A percentile compares a stretch with the other conserved stretches of the same genome.
Evolutionary conservation across 129 eudicot species (phyloP).

Genomic region (Helianthus tuberosus): DNA sequence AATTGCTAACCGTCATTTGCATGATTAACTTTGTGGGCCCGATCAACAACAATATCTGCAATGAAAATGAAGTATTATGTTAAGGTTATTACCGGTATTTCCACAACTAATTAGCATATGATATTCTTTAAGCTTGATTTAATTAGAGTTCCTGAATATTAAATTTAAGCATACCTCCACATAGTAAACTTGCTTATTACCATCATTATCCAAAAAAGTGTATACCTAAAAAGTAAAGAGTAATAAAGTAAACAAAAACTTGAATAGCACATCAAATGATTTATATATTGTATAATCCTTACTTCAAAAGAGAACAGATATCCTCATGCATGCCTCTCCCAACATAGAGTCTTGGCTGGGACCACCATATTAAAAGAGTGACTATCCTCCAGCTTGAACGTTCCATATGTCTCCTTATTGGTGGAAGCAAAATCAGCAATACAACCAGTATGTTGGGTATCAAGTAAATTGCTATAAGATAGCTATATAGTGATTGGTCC

Average conservation of each 20-base stretch:
- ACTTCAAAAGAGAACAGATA: slow-evolving; percentile 86
- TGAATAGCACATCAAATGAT: too few relatives aligned
- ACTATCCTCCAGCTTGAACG: slow-evolving; percentile 85
- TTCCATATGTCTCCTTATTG: slow-evolving; percentile 81
- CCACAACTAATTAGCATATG: too few relatives aligned
- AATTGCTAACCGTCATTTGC: too few relatives aligned
- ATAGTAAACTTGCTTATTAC: slow-evolving; percentile 87
- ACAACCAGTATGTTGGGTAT: slow-evolving; percentile 77
- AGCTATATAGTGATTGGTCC: slow-evolving; percentile 58
- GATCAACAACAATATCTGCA: too few relatives aligned
- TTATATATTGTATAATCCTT: slow-evolving; percentile 31
- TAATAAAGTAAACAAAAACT: slow-evolving; percentile 9
- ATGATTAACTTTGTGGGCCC: too few relatives aligned
- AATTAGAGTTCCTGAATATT: neutral
- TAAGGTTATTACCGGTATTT: too few relatives aligned
- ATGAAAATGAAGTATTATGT: too few relatives aligned
- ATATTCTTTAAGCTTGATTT: too few relatives aligned
- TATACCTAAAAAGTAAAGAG: slow-evolving; percentile 55
- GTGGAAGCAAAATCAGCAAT: slow-evolving; percentile 81
- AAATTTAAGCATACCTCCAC: slow-evolving; percentile 72
- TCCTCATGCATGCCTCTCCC: slow-evolving; percentile 99
- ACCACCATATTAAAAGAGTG: slow-evolving; percentile 86
- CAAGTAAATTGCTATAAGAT: slow-evolving; percentile 80
- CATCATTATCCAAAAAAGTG: slow-evolving; percentile 84
- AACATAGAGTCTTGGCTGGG: slow-evolving; percentile 96